A percentile compares a stretch with the other conserved stretches of the same genome.
phyloP scores from a whole-genome alignment of 2,329 filamentous ascomycete species.

The Colletotrichum tamarilloi region DNA sequence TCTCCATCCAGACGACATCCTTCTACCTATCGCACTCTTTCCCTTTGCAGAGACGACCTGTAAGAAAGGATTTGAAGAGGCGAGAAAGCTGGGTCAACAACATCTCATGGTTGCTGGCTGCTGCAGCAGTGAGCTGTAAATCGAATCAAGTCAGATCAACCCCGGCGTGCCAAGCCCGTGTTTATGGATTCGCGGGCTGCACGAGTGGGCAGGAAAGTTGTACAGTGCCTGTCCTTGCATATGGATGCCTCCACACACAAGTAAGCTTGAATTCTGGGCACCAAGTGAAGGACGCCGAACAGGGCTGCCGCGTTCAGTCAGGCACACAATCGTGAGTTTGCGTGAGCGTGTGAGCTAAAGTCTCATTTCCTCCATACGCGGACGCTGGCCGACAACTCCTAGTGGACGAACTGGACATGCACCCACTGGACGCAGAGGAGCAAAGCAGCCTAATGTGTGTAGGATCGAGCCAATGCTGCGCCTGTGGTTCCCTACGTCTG shows the following conservation, averaged over 20 bases:
- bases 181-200: constrained; percentile 27
- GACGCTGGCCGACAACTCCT: constrained; percentile 21
- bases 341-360: neutral
- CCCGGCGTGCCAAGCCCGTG: constrained; percentile 33
- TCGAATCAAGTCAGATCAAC: constrained; percentile 25
- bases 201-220: constrained; percentile 18
- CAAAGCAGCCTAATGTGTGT: constrained; percentile 20
- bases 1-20: neutral
- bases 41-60: constrained; percentile 12
- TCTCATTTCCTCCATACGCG: constrained; percentile 12
- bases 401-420: neutral
- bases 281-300: constrained; percentile 1
- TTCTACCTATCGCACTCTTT: constrained; percentile 7
- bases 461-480: constrained; percentile 21
- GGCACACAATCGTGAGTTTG: constrained; percentile 17
- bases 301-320: neutral
- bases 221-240: constrained; percentile 20
- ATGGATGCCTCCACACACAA: constrained; percentile 23
- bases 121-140: constrained; percentile 32
- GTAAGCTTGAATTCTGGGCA: constrained; percentile 34
- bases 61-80: constrained; percentile 8
- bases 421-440: neutral
- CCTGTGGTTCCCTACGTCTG: constrained; percentile 11
- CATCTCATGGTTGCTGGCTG: constrained; percentile 16
- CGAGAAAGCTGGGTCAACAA: neutral